Conservation (phyloP, 192 early-diverging fungal genomes). For the Coemansia sp. region DNA sequence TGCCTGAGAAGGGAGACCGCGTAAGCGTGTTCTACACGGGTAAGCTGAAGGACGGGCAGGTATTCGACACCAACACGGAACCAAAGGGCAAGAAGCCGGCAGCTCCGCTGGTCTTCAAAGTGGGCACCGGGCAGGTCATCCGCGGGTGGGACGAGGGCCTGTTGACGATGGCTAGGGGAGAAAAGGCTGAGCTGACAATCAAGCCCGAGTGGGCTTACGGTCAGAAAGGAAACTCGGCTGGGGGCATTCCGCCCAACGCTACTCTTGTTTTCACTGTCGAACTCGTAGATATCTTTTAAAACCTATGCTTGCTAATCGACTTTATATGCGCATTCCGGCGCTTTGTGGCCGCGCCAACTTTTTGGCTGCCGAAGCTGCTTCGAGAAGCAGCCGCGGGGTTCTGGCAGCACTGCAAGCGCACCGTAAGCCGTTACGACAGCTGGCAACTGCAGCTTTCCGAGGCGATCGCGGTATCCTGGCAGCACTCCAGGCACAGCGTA, state of each 20-base stretch:
- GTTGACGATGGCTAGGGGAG: constrained; percentile 82
- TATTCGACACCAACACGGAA: constrained; percentile 67
- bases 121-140: constrained; percentile 96
- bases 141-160: constrained; percentile 84
- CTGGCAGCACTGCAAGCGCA: no score
- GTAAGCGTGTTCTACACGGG: constrained; percentile 69
- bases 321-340: neutral
- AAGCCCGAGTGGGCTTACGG: constrained; percentile 85
- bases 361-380: neutral
- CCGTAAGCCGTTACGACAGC: neutral
- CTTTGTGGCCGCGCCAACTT: neutral
- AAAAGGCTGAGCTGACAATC: constrained; percentile 79
- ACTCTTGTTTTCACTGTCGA: constrained; percentile 81
- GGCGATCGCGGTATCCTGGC: no score
- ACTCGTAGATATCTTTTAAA: constrained; percentile 56
- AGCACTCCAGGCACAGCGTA: no score
- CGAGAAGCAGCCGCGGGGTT: neutral
- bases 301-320: neutral
- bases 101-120: constrained; percentile 68
- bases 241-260: constrained; percentile 74
- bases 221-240: constrained; percentile 63
- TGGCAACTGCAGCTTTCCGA: neutral
- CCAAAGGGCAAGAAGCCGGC: constrained; percentile 61
- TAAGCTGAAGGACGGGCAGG: constrained; percentile 63
- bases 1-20: constrained; percentile 66